Conservation (phyloP, 345 rosid species). For the Camelina laxa region DNA sequence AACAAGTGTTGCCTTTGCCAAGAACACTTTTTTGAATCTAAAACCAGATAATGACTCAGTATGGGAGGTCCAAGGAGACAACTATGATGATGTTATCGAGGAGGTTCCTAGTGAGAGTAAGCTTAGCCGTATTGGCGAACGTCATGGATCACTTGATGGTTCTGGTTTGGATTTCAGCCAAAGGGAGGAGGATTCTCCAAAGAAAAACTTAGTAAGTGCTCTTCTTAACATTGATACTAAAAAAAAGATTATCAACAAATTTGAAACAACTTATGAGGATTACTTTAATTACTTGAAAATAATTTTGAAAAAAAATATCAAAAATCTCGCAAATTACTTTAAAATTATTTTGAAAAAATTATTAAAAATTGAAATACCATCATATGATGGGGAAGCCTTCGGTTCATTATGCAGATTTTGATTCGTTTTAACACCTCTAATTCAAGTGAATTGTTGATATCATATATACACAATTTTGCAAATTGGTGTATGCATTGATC, state of each 20-base stretch:
- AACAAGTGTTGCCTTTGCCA: conserved; percentile 54
- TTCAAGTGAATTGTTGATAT: background rate
- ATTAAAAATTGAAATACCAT: too few relatives aligned
- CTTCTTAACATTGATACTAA: too few relatives aligned
- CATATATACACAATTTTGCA: too few relatives aligned
- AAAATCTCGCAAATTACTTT: too few relatives aligned
- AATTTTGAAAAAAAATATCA: too few relatives aligned
- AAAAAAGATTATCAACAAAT: too few relatives aligned
- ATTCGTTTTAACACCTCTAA: background rate
- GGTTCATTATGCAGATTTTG: too few relatives aligned
- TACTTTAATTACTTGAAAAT: too few relatives aligned
- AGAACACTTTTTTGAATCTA: conserved; percentile 39
- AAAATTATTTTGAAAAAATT: too few relatives aligned
- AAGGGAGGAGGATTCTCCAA: conserved; percentile 44
- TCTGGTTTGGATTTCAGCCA: conserved; percentile 40
- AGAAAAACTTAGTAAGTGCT: conserved; percentile 46
- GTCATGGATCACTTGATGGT: conserved; percentile 46
- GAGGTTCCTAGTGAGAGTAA: conserved; percentile 38
- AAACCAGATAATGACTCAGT: conserved; percentile 38
- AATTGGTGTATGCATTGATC: background rate
- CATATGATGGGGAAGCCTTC: too few relatives aligned
- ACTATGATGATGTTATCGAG: conserved; percentile 22
- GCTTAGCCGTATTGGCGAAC: conserved; percentile 32
- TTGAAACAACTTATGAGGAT: too few relatives aligned
- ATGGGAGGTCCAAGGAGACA: conserved; percentile 33